phyloP scores from a whole-genome alignment of 169 alveolate genomes.

The Perkinsus olseni region DNA sequence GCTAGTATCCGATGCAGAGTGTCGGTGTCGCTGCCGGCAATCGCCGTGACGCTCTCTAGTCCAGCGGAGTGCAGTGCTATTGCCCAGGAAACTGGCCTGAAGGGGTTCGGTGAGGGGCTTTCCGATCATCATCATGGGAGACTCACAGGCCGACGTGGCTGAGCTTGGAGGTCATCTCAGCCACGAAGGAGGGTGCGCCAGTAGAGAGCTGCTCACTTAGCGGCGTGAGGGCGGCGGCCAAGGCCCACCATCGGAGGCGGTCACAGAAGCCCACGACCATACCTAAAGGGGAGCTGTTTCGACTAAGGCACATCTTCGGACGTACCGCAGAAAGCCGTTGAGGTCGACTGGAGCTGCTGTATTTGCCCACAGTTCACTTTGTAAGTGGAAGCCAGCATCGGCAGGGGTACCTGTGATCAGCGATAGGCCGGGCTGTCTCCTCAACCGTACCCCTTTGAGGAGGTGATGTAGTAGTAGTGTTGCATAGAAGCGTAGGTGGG shows the following conservation, averaged over 20 bases:
- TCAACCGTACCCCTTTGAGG: neutral
- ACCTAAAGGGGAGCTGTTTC: neutral
- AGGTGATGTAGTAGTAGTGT: neutral
- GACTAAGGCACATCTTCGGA: neutral
- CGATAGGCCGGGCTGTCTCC: neutral
- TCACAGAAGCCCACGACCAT: slow-evolving; percentile 14
- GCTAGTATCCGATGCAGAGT: neutral
- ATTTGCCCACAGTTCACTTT: neutral
- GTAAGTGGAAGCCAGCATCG: neutral
- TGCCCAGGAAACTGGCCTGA: neutral
- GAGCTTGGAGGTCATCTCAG: neutral
- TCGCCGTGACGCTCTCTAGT: neutral
- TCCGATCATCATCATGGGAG: neutral
- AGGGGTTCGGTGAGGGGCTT: neutral
- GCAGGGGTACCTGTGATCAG: neutral
- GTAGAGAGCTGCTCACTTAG: neutral
- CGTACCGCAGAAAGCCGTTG: neutral
- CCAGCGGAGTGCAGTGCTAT: neutral
- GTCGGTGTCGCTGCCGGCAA: neutral
- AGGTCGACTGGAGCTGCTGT: neutral
- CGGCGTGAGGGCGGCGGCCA: neutral
- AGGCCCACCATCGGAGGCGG: slow-evolving; percentile 13
- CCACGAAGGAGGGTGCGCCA: neutral
- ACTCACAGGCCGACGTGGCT: neutral
- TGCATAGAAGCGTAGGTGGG: neutral